phyloP scores from a whole-genome alignment of 345 rosid species.

The Hevea brasiliensis region DNA sequence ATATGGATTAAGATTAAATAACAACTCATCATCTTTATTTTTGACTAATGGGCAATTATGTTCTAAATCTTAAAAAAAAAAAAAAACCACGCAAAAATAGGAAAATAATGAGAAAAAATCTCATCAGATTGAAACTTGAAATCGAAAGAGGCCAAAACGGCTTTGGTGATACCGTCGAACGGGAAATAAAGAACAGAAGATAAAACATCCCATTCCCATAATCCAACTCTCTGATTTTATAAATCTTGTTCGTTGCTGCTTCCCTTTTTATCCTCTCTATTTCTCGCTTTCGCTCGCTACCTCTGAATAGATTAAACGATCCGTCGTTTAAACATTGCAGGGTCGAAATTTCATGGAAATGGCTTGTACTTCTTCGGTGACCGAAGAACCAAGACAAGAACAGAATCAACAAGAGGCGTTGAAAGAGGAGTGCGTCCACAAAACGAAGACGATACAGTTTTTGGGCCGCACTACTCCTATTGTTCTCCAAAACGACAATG shows the following conservation, averaged over 20 bases:
- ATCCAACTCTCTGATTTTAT: no score
- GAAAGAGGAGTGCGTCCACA: constrained; percentile 52
- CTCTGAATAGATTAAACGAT: not conserved
- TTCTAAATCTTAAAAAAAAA: no score
- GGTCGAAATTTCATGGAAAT: constrained; percentile 6
- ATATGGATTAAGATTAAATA: no score
- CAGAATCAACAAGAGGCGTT: constrained; percentile 4
- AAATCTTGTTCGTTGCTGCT: not conserved
- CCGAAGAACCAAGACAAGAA: constrained; percentile 8
- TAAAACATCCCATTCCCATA: not conserved
- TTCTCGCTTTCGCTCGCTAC: not conserved
- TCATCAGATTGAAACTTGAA: no score
- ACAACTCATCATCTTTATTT: no score
- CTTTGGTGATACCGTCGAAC: constrained; percentile 7
- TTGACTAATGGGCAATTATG: no score
- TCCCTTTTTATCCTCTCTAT: not conserved
- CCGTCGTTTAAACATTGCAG: not conserved
- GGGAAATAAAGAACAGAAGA: not conserved
- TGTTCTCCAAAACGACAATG: constrained; percentile 94
- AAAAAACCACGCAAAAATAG: no score
- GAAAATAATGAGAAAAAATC: no score
- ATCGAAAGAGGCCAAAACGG: not conserved
- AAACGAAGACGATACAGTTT: constrained; percentile 79
- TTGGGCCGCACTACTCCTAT: constrained; percentile 83
- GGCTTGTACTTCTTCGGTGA: not conserved